Conservation (phyloP, 495 filamentous ascomycete species). For the Pyrenopolyporus hunteri region DNA sequence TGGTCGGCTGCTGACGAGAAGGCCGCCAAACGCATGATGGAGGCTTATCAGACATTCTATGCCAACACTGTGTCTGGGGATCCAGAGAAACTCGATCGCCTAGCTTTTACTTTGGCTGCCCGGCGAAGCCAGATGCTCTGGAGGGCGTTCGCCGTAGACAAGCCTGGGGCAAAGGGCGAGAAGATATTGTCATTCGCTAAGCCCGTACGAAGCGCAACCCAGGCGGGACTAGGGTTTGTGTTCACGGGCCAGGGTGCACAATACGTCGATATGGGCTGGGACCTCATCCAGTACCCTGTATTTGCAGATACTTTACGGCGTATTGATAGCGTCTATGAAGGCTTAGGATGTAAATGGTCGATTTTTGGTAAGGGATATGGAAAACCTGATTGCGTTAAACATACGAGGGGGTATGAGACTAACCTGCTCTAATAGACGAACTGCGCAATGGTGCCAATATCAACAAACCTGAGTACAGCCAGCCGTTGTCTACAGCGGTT, state of each 20-base stretch:
- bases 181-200: constrained; percentile 1
- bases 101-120: constrained; percentile 40
- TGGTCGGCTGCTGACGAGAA: constrained; percentile 20
- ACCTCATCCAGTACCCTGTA: constrained; percentile 41
- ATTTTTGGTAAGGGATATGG: constrained; percentile 27
- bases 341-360: constrained; percentile 42
- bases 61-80: background rate
- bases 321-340: constrained; percentile 24
- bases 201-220: background rate
- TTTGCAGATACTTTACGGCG: constrained; percentile 23
- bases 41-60: constrained; percentile 13
- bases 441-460: constrained; percentile 34
- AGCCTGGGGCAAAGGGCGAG: background rate
- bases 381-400: background rate
- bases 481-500: constrained; percentile 51
- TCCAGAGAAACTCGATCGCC: constrained; percentile 7
- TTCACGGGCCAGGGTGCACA: constrained; percentile 54
- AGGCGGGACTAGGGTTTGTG: constrained; percentile 38
- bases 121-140: constrained; percentile 38
- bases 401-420: background rate
- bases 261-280: constrained; percentile 56
- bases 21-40: constrained; percentile 20
- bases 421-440: background rate
- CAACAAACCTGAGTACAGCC: constrained; percentile 44
- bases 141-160: constrained; percentile 31